phyloP scores from a whole-genome alignment of 2,329 filamentous ascomycete genomes.

The Colletotrichum orbiculare region DNA sequence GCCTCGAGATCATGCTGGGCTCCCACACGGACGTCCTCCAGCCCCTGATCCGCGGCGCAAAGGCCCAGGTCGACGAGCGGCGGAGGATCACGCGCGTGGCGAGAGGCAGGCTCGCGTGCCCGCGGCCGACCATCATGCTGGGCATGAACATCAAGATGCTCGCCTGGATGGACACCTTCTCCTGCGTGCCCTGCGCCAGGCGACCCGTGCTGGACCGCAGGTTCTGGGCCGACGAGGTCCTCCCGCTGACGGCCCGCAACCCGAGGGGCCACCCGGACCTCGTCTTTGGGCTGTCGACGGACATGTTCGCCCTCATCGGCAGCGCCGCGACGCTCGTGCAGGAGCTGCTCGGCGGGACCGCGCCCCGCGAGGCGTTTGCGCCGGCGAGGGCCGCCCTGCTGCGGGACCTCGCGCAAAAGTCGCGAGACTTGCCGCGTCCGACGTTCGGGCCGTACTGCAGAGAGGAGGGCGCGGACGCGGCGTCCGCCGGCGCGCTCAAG shows the following conservation, averaged over 20 bases:
- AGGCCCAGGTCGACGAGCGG: slow-evolving; percentile 5
- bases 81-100: not conserved
- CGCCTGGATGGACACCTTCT: slow-evolving; percentile 28
- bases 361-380: slow-evolving; percentile 6
- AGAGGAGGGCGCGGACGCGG: not conserved
- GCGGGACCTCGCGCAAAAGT: not conserved
- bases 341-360: slow-evolving; percentile 1
- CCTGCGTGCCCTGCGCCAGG: slow-evolving; percentile 29
- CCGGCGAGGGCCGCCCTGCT: slow-evolving; percentile 1
- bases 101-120: not conserved
- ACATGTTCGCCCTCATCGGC: slow-evolving; percentile 20
- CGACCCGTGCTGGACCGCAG: slow-evolving; percentile 4
- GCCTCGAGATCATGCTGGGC: slow-evolving; percentile 26
- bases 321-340: slow-evolving; percentile 18
- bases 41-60: slow-evolving; percentile 16
- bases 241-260: not conserved
- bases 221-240: slow-evolving; percentile 5
- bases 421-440: slow-evolving; percentile 3
- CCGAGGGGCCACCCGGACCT: slow-evolving; percentile 14
- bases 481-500: not conserved
- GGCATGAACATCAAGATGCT: slow-evolving; percentile 26
- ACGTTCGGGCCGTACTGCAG: not conserved
- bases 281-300: slow-evolving; percentile 20
- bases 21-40: slow-evolving; percentile 4
- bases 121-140: slow-evolving; percentile 13